phyloP scores from a whole-genome alignment of 2,329 filamentous ascomycete species.

The Pestalotiopsis sp. region DNA sequence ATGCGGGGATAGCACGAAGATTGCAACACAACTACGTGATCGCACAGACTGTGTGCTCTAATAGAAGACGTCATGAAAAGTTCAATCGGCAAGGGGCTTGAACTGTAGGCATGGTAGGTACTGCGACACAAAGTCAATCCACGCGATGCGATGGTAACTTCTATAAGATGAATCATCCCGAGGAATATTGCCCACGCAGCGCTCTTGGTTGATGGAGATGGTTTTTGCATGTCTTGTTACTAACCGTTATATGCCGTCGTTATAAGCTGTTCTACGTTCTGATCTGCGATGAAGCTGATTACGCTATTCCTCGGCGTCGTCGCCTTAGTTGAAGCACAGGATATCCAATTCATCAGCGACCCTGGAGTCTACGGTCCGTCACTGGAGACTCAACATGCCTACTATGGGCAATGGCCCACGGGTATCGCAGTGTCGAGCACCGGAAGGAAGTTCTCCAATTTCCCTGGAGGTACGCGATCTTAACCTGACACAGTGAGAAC shows the following conservation, averaged over 20 bases:
- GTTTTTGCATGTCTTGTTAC: background rate
- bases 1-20: background rate
- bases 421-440: conserved; percentile 51
- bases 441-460: conserved; percentile 54
- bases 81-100: background rate
- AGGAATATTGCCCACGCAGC: too few species aligned
- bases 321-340: background rate
- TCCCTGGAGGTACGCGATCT: conserved; percentile 34
- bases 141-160: background rate
- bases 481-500: background rate
- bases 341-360: conserved; percentile 4
- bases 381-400: conserved; percentile 50
- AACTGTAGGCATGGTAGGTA: background rate
- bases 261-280: background rate
- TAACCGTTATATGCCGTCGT: too few species aligned
- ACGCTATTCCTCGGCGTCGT: background rate
- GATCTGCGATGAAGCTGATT: background rate
- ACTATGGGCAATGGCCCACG: conserved; percentile 50
- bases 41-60: background rate
- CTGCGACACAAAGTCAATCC: background rate
- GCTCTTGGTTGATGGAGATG: too few species aligned
- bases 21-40: background rate
- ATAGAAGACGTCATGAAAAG: conserved; percentile 4
- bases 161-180: background rate
- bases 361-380: conserved; percentile 36